Evolutionary conservation across 1,284 basidiomycete genomes (phyloP).

Genomic region (Ustilago xerochloae): DNA sequence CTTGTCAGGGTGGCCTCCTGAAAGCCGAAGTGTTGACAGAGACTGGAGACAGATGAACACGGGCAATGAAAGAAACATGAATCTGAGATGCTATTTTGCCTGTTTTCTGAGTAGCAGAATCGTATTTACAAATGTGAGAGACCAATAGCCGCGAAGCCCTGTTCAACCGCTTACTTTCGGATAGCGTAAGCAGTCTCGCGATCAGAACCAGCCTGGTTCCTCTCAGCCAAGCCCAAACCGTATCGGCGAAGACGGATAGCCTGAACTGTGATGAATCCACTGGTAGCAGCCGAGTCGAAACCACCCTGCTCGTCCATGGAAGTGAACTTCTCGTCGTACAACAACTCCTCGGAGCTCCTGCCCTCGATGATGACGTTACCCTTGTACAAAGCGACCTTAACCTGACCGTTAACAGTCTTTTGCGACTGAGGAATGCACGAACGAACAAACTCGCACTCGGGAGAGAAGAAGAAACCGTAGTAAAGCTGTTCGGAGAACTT

Average conservation of each 20-base stretch:
- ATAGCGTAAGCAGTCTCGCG: constrained; percentile 61
- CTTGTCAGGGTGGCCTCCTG: too few relatives aligned
- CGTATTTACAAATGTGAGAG: not conserved
- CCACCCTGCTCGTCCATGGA: constrained; percentile 99
- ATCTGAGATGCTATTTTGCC: not conserved
- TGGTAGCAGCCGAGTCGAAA: constrained; percentile 75
- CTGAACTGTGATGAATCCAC: constrained; percentile 66
- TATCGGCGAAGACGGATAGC: constrained; percentile 65
- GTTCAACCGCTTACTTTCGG: constrained; percentile 43
- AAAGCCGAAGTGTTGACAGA: too few relatives aligned
- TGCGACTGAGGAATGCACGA: constrained; percentile 87
- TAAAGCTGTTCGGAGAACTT: constrained; percentile 92
- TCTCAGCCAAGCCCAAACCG: constrained; percentile 57
- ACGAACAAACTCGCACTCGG: constrained; percentile 86
- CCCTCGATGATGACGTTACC: constrained; percentile 96
- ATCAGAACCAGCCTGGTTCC: constrained; percentile 60
- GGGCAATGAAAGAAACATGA: not conserved
- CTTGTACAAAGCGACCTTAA: constrained; percentile 92
- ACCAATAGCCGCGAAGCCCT: too few relatives aligned
- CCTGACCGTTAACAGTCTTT: constrained; percentile 93
- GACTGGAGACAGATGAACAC: too few relatives aligned
- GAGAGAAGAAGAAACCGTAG: constrained; percentile 94
- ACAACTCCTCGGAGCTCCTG: constrained; percentile 86
- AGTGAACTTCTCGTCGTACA: constrained; percentile 94
- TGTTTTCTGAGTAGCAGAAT: not conserved